Conservation (phyloP, 169 alveolate genomes). For the Eimeria acervulina region DNA sequence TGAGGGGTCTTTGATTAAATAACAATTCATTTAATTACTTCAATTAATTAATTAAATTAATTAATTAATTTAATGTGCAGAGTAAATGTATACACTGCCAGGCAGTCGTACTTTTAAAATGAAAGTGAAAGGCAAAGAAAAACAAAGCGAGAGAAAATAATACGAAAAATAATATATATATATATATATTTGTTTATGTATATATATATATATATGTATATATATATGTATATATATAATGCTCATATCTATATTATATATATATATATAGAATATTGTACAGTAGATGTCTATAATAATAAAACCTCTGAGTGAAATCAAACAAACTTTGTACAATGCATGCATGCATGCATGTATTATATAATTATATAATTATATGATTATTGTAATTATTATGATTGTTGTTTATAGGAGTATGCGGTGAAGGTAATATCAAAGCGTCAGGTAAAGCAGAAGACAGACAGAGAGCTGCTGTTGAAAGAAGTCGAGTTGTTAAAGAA, state of each 20-base stretch:
- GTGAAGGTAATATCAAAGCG: conserved; percentile 95
- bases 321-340: too few species aligned
- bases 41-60: neutral
- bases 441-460: conserved; percentile 92
- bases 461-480: conserved; percentile 90
- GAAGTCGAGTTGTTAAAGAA: conserved; percentile 92
- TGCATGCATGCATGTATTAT: neutral
- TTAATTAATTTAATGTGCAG: too few species aligned
- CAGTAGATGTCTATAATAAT: too few species aligned
- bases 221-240: neutral
- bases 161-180: neutral
- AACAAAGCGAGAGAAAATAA: too few species aligned
- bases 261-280: neutral
- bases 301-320: too few species aligned
- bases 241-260: neutral
- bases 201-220: neutral
- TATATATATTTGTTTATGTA: neutral
- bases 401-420: conserved; percentile 92
- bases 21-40: neutral
- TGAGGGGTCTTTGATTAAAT: neutral
- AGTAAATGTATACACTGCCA: too few species aligned
- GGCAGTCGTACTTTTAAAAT: too few species aligned
- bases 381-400: neutral
- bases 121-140: too few species aligned
- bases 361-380: neutral